phyloP scores from a whole-genome alignment of 2,329 filamentous ascomycete genomes.

The Clonostachys solani region DNA sequence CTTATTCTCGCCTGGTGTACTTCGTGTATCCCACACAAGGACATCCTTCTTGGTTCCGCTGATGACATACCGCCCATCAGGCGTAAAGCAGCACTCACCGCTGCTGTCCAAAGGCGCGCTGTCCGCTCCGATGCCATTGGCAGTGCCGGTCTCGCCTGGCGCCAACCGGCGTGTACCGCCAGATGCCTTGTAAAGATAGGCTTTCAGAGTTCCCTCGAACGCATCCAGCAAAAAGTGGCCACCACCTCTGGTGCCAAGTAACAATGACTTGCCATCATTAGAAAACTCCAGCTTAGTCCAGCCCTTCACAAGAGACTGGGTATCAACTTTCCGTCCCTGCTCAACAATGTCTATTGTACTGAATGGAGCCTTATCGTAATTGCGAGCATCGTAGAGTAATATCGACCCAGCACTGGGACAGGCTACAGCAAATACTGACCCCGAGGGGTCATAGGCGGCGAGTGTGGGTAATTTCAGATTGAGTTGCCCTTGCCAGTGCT shows the following conservation, averaged over 20 bases:
- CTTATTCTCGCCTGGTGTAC: conserved; percentile 48
- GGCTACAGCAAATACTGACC: conserved; percentile 84
- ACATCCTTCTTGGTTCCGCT: conserved; percentile 74
- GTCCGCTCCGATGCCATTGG: conserved; percentile 27
- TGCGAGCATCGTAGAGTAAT: conserved; percentile 87
- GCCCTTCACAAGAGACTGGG: conserved; percentile 57
- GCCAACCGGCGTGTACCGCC: conserved; percentile 45
- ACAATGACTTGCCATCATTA: conserved; percentile 86
- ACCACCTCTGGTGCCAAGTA: conserved; percentile 77
- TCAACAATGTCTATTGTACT: conserved; percentile 76
- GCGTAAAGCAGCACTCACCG: conserved; percentile 83
- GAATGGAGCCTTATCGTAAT: conserved; percentile 91
- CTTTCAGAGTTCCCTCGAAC: conserved; percentile 76
- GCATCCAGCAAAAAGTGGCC: conserved; percentile 94
- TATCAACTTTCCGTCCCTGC: conserved; percentile 39
- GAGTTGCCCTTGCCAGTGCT: conserved; percentile 75
- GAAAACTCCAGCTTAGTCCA: conserved; percentile 96
- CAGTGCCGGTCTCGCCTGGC: conserved; percentile 40
- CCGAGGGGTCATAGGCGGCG: conserved; percentile 87
- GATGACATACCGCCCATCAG: conserved; percentile 84
- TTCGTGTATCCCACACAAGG: conserved; percentile 77
- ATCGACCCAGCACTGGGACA: conserved; percentile 76
- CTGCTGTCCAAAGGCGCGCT: conserved; percentile 43
- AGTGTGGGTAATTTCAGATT: conserved; percentile 79
- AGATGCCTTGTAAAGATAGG: conserved; percentile 61